Evolutionary conservation across 2,329 filamentous ascomycete species (phyloP).

Genomic region (Paecilomyces niveus): DNA sequence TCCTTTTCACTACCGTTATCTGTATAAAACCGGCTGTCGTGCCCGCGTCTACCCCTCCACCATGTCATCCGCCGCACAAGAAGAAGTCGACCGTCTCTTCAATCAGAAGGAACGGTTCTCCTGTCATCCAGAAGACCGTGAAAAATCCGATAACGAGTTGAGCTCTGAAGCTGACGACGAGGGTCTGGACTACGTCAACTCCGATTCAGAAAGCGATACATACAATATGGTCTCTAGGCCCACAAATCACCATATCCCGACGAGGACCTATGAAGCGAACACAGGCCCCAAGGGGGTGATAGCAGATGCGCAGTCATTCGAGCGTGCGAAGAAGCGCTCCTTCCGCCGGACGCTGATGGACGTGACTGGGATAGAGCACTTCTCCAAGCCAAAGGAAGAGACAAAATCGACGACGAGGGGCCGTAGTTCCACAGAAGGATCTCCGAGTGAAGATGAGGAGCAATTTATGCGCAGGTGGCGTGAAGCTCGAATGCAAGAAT

Average conservation of each 20-base stretch:
- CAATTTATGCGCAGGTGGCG: conserved; percentile 80
- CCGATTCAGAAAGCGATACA: conserved; percentile 5
- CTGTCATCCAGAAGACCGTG: conserved; percentile 38
- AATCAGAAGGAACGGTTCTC: conserved; percentile 27
- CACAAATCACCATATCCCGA: conserved; percentile 36
- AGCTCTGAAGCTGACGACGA: conserved; percentile 24
- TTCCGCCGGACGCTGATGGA: conserved; percentile 38
- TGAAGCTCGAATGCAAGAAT: conserved; percentile 67
- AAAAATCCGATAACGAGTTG: conserved; percentile 24
- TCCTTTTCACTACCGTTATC: conserved; percentile 4
- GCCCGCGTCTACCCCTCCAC: conserved; percentile 15
- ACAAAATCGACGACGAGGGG: background rate
- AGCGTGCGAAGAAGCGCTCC: conserved; percentile 41
- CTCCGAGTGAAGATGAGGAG: conserved; percentile 55
- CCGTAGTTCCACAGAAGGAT: conserved; percentile 11
- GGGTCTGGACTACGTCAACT: conserved; percentile 10
- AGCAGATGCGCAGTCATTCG: conserved; percentile 44
- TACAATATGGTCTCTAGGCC: conserved; percentile 28
- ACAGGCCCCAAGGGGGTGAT: conserved; percentile 47
- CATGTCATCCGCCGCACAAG: conserved; percentile 37
- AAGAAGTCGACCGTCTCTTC: conserved; percentile 40
- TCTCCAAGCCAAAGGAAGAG: conserved; percentile 11
- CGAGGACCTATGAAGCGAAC: conserved; percentile 41
- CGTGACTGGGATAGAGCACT: conserved; percentile 25
- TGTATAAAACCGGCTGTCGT: conserved; percentile 8